These are phyloP conservation scores for Glycine soja DNA, from an alignment of 306 rosid genomes.

Conservation along the genomic window DNA sequence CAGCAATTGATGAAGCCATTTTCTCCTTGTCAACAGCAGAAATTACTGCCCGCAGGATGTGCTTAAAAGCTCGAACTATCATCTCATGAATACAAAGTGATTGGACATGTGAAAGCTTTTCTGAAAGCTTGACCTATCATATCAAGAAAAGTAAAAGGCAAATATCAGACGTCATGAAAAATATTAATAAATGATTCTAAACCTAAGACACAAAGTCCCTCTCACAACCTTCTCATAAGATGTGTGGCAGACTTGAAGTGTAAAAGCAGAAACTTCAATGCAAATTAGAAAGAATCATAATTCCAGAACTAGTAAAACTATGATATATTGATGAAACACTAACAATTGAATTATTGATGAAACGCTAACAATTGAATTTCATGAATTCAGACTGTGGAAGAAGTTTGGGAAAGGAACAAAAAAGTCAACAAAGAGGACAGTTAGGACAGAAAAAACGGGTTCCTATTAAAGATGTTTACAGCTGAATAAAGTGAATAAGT, in stretches of 20 bases:
- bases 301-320: too few relatives aligned
- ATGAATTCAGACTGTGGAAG: slow-evolving; percentile 15
- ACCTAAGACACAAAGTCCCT: slow-evolving; percentile 27
- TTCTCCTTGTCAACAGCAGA: slow-evolving; percentile 71
- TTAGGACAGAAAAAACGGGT: slow-evolving; percentile 8
- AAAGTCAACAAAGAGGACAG: slow-evolving; percentile 19
- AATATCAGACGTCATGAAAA: slow-evolving; percentile 36
- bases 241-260: slow-evolving; percentile 23
- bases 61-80: slow-evolving; percentile 98
- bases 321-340: too few relatives aligned
- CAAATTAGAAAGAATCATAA: slow-evolving; percentile 17
- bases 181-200: slow-evolving; percentile 29
- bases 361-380: slow-evolving; percentile 27
- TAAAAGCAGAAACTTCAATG: slow-evolving; percentile 18
- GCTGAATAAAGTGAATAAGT: slow-evolving; percentile 32
- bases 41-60: slow-evolving; percentile 89
- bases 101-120: slow-evolving; percentile 92
- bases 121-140: slow-evolving; percentile 95
- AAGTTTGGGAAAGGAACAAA: slow-evolving; percentile 28
- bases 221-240: slow-evolving; percentile 39
- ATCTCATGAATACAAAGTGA: slow-evolving; percentile 97
- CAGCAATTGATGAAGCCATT: slow-evolving; percentile 80
- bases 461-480: slow-evolving; percentile 24
- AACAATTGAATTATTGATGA: neutral
- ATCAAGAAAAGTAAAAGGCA: slow-evolving; percentile 49